These are phyloP conservation scores for Fomitopsis betulina DNA, from an alignment of 1,284 basidiomycete genomes.

Conservation along the genomic window DNA sequence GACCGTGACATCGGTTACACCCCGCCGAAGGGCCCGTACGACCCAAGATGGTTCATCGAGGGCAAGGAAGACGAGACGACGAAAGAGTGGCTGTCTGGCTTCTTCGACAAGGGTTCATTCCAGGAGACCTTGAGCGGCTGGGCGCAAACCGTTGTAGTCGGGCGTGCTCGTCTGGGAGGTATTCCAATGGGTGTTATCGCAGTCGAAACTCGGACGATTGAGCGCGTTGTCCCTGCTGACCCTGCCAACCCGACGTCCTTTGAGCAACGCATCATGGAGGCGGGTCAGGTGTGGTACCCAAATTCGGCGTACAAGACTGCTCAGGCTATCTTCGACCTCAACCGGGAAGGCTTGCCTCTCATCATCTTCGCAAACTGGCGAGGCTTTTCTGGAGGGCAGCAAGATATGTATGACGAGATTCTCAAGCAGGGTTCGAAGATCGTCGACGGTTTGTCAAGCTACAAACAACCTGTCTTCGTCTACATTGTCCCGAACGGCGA, in stretches of 20 bases:
- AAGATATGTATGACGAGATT: slow-evolving; percentile 97
- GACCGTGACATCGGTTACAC: slow-evolving; percentile 90
- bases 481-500: slow-evolving; percentile 99
- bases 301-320: slow-evolving; percentile 99
- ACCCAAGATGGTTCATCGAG: slow-evolving; percentile 97
- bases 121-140: slow-evolving; percentile 94
- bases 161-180: slow-evolving; percentile 93
- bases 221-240: slow-evolving; percentile 95
- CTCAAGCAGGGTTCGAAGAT: slow-evolving; percentile 96
- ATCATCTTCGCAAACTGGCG: slow-evolving; percentile 99
- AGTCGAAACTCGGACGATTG: slow-evolving; percentile 96
- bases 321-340: slow-evolving; percentile 98
- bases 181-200: slow-evolving; percentile 98
- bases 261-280: slow-evolving; percentile 98
- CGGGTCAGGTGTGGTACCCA: slow-evolving; percentile 99
- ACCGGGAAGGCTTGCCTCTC: slow-evolving; percentile 93
- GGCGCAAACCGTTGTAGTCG: slow-evolving; percentile 98
- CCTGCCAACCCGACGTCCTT: slow-evolving; percentile 98
- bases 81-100: slow-evolving; percentile 78
- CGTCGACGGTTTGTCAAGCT: slow-evolving; percentile 95
- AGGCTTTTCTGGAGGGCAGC: slow-evolving; percentile 99
- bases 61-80: slow-evolving; percentile 87
- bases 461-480: slow-evolving; percentile 98
- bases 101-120: slow-evolving; percentile 97
- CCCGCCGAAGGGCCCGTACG: slow-evolving; percentile 93